Percentiles rank a stretch among this genome's conserved stretches.
These are phyloP conservation scores for Penstemon newberryi DNA, from an alignment of 257 asterid species.

Conservation along the genomic window DNA sequence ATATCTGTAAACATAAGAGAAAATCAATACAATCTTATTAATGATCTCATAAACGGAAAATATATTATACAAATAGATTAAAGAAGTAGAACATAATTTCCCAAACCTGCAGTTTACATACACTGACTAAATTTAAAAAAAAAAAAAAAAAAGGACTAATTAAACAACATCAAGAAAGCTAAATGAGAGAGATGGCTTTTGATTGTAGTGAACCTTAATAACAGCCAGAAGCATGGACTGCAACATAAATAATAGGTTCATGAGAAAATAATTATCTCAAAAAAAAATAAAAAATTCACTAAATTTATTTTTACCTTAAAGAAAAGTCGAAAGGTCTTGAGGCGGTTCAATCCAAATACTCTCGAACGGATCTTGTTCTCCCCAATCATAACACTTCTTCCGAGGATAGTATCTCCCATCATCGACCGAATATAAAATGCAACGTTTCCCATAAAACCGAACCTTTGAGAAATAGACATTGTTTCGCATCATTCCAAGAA, in stretches of 20 bases:
- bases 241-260: not conserved
- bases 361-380: slow-evolving; percentile 46
- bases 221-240: slow-evolving; percentile 12
- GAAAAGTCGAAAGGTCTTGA: slow-evolving; percentile 39
- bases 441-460: slow-evolving; percentile 49
- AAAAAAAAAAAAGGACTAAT: not conserved
- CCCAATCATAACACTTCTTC: slow-evolving; percentile 48
- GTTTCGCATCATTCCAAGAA: slow-evolving; percentile 47
- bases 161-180: slow-evolving; percentile 22
- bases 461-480: slow-evolving; percentile 53
- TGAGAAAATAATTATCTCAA: slow-evolving; percentile 2
- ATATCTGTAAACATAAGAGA: too few relatives aligned
- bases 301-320: slow-evolving; percentile 9
- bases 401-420: slow-evolving; percentile 47
- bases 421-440: slow-evolving; percentile 48
- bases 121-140: slow-evolving; percentile 13
- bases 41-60: too few relatives aligned
- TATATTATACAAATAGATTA: not conserved
- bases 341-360: slow-evolving; percentile 63
- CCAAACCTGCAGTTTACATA: slow-evolving; percentile 29
- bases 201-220: not conserved
- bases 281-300: too few relatives aligned
- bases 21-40: too few relatives aligned
- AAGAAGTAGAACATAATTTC: slow-evolving; percentile 23
- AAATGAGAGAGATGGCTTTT: not conserved